These are phyloP conservation scores for Kregervanrija fluxuum DNA, from an alignment of 805 yeast species.

Conservation along the genomic window DNA sequence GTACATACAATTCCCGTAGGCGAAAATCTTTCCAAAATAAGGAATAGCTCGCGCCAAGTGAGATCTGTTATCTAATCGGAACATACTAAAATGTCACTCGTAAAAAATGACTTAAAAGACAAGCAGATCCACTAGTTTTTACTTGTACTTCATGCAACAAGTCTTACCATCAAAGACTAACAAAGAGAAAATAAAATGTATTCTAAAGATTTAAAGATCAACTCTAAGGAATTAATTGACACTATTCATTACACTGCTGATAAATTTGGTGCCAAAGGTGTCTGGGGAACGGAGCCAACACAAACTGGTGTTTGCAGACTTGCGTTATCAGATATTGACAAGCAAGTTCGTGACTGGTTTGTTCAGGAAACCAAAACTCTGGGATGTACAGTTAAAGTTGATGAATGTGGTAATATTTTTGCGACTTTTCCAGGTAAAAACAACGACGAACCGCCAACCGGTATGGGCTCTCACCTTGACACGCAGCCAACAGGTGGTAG, in stretches of 20 bases:
- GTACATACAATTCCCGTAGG: neutral
- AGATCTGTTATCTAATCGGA: too few relatives aligned
- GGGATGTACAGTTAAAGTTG: conserved; percentile 55
- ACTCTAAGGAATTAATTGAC: conserved; percentile 30
- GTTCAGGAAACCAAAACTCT: conserved; percentile 40
- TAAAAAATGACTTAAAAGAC: too few relatives aligned
- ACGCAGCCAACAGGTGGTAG: conserved; percentile 78
- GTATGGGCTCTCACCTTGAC: conserved; percentile 67
- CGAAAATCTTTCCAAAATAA: neutral
- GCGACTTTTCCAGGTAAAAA: conserved; percentile 53
- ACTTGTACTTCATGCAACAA: neutral
- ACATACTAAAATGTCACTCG: too few relatives aligned
- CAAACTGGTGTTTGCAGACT: conserved; percentile 66
- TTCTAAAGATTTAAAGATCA: conserved; percentile 7
- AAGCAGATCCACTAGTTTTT: neutral
- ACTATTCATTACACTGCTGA: conserved; percentile 58
- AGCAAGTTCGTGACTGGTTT: conserved; percentile 61
- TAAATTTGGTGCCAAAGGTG: conserved; percentile 52
- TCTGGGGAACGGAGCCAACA: conserved; percentile 49
- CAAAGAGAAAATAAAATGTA: neutral
- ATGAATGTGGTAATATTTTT: conserved; percentile 63
- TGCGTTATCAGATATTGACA: conserved; percentile 56
- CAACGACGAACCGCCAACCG: conserved; percentile 44
- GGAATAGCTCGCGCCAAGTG: neutral
- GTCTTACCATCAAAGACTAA: neutral